Base-by-base conservation (phyloP, 2,329 filamentous ascomycete genomes). In the Saccharata proteae region DNA sequence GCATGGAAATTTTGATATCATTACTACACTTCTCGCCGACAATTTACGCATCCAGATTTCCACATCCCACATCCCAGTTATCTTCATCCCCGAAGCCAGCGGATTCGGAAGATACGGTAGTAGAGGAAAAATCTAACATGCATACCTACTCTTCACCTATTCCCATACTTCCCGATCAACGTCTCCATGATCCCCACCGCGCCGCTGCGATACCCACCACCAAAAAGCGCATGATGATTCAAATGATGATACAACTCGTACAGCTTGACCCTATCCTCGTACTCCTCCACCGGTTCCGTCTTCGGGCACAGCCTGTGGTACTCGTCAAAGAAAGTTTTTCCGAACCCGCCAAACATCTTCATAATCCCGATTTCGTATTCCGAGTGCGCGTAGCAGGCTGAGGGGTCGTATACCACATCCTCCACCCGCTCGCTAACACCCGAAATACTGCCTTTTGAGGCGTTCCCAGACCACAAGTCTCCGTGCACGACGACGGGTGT, bases 331-430 rank as follows among this genome's bases (percentile, higher is more conserved):
- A 93, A 93, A 1, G 48, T 54, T 0, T 54, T 45, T 1, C 75
- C 75, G 54, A 92, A 93, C 0, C 88, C 88, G 0, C 86, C 86
- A 66, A 94, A 96, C 85, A 94, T 93, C 30, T 70, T 72, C 85
- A 94, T 94, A 42, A 93, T 93, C 1, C 88, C 88, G 31, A 93
- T 61, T 43, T 94, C 88, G 54, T 78, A 94, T 61, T 96, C 88
- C 2, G 69, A 79, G 51, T 94, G 86, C 2, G 78, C 83, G 48
- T 92, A 94, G 40, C 80, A 80, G 24, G 74, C 70, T 2, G 78
- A 79, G 0, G 85, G 75, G 49, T 94, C 88, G 48, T 76, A 94
- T 1, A 93, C 72, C 1, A 93, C 73, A 41, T 85, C 81, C 42
- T 86, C 80, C 0, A 62, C 57, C 1, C 61, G 65, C 0, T 65